A percentile compares a stretch with the other conserved stretches of the same genome.
These are phyloP conservation scores for Aspergillus sclerotialis DNA, from an alignment of 2,329 filamentous ascomycete genomes.

Conservation along the genomic window DNA sequence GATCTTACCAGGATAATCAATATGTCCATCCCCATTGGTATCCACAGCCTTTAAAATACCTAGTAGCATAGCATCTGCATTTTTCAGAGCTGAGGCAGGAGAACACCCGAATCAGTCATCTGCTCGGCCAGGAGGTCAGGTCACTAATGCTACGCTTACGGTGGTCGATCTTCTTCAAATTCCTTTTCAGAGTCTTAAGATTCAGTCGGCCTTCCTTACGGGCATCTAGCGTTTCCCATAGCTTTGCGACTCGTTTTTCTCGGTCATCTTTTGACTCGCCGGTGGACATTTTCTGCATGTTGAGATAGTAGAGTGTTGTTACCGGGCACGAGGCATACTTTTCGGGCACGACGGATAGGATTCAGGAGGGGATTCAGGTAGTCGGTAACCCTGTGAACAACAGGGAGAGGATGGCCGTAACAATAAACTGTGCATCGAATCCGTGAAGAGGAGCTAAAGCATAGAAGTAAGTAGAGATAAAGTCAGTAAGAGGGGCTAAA, in stretches of 20 bases:
- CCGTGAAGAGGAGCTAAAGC: conserved; percentile 5
- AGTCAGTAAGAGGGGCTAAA: too few species aligned
- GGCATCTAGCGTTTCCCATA: conserved; percentile 79
- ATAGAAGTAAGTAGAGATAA: too few species aligned
- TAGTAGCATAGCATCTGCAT: conserved; percentile 78
- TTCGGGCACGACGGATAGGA: conserved; percentile 12
- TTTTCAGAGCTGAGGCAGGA: conserved; percentile 62
- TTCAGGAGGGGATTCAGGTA: conserved; percentile 9
- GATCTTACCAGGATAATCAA: conserved; percentile 75
- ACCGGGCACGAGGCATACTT: conserved; percentile 41
- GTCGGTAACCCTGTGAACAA: conserved; percentile 13
- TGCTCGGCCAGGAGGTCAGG: conserved; percentile 14
- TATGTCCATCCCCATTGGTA: conserved; percentile 77
- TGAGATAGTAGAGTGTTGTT: conserved; percentile 27
- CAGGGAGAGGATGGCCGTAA: conserved; percentile 10
- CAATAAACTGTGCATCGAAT: conserved; percentile 21
- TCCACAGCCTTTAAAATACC: conserved; percentile 79
- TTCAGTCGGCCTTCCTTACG: conserved; percentile 73
- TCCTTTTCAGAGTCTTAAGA: conserved; percentile 74
- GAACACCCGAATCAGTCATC: conserved; percentile 15
- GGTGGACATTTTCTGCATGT: conserved; percentile 51
- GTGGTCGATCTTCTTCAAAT: conserved; percentile 82
- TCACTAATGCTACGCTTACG: conserved; percentile 51
- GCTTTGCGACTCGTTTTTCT: conserved; percentile 71
- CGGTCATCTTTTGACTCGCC: conserved; percentile 70